Percentiles rank a stretch among this genome's conserved stretches.
Conservation (phyloP, 2,329 filamentous ascomycete genomes). For the Trichophyton benhamiae region DNA sequence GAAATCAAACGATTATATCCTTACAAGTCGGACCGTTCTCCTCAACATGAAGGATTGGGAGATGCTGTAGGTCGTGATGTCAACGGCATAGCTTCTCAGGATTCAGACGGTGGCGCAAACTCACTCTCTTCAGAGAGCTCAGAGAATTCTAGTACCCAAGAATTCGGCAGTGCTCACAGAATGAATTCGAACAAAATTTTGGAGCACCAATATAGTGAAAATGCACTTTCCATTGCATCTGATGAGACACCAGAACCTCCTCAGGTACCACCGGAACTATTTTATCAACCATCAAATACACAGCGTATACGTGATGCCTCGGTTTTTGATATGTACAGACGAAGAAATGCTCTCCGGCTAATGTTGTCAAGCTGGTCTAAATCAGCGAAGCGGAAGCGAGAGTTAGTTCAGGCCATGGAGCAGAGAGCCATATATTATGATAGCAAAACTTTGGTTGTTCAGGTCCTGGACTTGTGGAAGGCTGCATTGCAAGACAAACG, state of each 20-base stretch:
- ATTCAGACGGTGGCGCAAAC: background rate
- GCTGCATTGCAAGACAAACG: slow-evolving; percentile 29
- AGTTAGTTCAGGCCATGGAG: slow-evolving; percentile 28
- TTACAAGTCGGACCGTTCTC: background rate
- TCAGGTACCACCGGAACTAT: slow-evolving; percentile 25
- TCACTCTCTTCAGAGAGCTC: background rate
- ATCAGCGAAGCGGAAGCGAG: slow-evolving; percentile 25
- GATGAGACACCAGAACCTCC: background rate
- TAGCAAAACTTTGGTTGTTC: slow-evolving; percentile 38
- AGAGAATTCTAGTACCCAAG: background rate
- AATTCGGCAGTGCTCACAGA: background rate
- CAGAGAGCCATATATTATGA: slow-evolving; percentile 40
- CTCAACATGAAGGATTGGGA: background rate
- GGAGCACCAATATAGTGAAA: background rate
- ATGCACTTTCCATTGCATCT: slow-evolving; percentile 1
- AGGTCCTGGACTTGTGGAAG: slow-evolving; percentile 42
- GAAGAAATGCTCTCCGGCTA: slow-evolving; percentile 27
- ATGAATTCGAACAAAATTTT: background rate
- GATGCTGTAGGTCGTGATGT: background rate
- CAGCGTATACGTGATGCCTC: slow-evolving; percentile 41
- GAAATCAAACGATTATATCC: background rate
- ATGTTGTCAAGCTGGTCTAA: slow-evolving; percentile 39
- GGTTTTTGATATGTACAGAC: slow-evolving; percentile 34
- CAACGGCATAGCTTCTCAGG: background rate
- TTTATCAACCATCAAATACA: slow-evolving; percentile 40